A percentile compares a stretch with the other conserved stretches of the same genome.
Conservation (phyloP, 2,329 filamentous ascomycete genomes). For the Fusarium lyarnte region DNA sequence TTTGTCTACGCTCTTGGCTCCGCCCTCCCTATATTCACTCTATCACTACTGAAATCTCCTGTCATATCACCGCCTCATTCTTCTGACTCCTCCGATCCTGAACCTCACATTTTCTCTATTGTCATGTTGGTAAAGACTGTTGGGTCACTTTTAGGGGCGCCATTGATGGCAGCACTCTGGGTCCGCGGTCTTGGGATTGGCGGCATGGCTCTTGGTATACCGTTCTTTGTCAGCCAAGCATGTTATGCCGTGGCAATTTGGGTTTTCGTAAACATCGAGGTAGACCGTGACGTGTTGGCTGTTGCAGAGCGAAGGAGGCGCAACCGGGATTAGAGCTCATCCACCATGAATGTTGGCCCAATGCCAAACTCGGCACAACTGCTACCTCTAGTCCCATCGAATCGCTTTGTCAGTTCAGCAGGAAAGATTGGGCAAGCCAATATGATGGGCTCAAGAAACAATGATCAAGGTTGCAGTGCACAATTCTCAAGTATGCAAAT, state of each 20-base stretch:
- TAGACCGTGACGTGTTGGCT: background rate
- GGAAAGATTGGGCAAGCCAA: too few relatives aligned
- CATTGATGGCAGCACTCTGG: constrained; percentile 59
- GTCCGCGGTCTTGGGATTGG: constrained; percentile 54
- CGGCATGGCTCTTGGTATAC: constrained; percentile 40
- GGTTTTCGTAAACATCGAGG: background rate
- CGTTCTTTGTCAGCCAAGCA: constrained; percentile 38
- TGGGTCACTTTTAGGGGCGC: constrained; percentile 58
- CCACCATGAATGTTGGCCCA: background rate
- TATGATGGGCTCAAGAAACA: too few relatives aligned
- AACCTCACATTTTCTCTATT: constrained; percentile 59
- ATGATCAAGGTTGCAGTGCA: background rate
- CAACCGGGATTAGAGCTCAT: background rate
- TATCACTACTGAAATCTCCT: constrained; percentile 58
- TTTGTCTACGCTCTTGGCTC: constrained; percentile 59
- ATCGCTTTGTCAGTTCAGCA: background rate
- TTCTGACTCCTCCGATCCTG: constrained; percentile 37
- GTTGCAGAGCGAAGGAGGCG: background rate
- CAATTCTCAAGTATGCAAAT: background rate
- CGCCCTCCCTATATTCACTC: constrained; percentile 60
- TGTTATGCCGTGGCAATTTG: constrained; percentile 37
- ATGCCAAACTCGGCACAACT: fast-evolving
- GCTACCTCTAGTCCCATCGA: too few relatives aligned
- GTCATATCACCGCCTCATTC: constrained; percentile 42
- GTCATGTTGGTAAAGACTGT: constrained; percentile 61